These are phyloP conservation scores for Gastrolobium bilobum DNA, from an alignment of 306 rosid species.

Conservation along the genomic window DNA sequence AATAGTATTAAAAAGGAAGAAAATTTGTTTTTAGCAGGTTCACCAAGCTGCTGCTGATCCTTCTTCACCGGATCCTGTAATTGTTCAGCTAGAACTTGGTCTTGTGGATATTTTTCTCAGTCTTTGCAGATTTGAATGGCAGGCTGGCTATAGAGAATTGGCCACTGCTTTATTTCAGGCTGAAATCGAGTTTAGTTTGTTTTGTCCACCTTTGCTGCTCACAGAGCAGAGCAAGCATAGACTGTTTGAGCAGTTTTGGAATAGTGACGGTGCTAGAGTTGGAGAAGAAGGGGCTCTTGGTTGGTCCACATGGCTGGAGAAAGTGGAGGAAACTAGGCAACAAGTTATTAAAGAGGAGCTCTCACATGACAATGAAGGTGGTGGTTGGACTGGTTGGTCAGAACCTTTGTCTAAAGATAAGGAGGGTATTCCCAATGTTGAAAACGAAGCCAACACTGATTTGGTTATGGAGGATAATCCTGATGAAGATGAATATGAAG, in stretches of 20 bases:
- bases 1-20: slow-evolving; percentile 26
- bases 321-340: slow-evolving; percentile 94
- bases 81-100: slow-evolving; percentile 84
- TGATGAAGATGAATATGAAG: slow-evolving; percentile 66
- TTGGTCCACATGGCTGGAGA: slow-evolving; percentile 96
- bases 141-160: slow-evolving; percentile 89
- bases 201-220: slow-evolving; percentile 84
- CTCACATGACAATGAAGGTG: slow-evolving; percentile 62
- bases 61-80: slow-evolving; percentile 59
- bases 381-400: slow-evolving; percentile 99
- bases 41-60: slow-evolving; percentile 57
- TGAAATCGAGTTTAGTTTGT: slow-evolving; percentile 91
- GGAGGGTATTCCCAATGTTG: slow-evolving; percentile 47
- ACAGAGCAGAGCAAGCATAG: slow-evolving; percentile 85
- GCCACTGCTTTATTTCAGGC: slow-evolving; percentile 97
- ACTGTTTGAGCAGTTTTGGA: slow-evolving; percentile 92
- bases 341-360: slow-evolving; percentile 68
- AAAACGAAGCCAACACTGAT: slow-evolving; percentile 53
- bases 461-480: slow-evolving; percentile 60
- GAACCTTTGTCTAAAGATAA: slow-evolving; percentile 69
- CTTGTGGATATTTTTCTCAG: slow-evolving; percentile 91
- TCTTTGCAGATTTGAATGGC: slow-evolving; percentile 97
- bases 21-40: slow-evolving; percentile 60
- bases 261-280: slow-evolving; percentile 78
- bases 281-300: slow-evolving; percentile 96